Evolutionary conservation across 148 eudicot genomes (phyloP).

Genomic region (Heliosperma pusillum): DNA sequence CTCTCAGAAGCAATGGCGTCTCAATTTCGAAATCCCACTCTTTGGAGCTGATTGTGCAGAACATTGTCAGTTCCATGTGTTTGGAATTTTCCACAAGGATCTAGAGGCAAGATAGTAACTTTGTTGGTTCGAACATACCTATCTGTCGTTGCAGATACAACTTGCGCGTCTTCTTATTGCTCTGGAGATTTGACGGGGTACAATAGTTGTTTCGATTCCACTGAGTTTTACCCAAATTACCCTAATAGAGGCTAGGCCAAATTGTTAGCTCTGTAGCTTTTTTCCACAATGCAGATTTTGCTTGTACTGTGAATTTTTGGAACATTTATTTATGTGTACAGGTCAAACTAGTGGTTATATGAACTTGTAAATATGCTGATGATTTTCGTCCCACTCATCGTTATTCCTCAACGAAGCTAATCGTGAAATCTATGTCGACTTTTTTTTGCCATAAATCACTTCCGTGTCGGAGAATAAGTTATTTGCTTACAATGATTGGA

Average conservation of each 20-base stretch:
- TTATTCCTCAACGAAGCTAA: no score
- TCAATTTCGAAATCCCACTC: slow-evolving; percentile 72
- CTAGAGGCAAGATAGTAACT: neutral
- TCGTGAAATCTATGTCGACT: no score
- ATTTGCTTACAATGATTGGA: no score
- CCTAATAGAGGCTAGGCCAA: neutral
- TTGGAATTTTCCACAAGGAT: neutral
- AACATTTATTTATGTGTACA: neutral
- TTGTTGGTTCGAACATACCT: neutral
- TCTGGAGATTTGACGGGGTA: neutral
- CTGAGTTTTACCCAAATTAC: neutral
- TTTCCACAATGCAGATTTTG: neutral
- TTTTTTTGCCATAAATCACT: no score
- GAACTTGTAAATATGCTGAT: neutral
- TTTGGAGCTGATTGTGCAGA: slow-evolving; percentile 54
- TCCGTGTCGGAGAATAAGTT: no score
- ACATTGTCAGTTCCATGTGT: neutral
- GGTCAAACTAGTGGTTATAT: neutral
- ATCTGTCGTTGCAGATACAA: neutral
- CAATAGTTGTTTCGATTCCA: neutral
- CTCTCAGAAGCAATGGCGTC: slow-evolving; percentile 67
- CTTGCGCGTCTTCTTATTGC: neutral
- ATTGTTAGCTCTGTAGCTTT: neutral
- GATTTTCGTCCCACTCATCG: neutral
- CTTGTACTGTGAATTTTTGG: neutral